phyloP scores from a whole-genome alignment of 257 asterid genomes.

The Cynanchum wilfordii region DNA sequence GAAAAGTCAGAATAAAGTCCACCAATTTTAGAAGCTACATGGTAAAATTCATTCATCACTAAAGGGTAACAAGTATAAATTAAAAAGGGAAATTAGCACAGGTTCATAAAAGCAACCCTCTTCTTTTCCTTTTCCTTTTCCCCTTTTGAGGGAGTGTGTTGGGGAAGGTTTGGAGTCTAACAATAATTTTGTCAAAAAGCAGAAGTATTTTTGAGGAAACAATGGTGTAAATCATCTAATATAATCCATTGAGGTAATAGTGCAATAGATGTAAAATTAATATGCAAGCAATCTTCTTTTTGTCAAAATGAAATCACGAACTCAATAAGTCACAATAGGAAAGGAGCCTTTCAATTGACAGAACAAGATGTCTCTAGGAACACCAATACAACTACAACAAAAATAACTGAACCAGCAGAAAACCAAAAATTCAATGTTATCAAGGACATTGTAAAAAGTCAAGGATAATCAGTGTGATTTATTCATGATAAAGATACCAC shows the following conservation, averaged over 20 bases:
- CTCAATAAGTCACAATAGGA: background rate
- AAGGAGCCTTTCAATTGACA: background rate
- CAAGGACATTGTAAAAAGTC: background rate
- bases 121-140: no score
- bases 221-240: background rate
- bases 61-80: background rate
- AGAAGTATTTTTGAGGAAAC: background rate
- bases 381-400: background rate
- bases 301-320: background rate
- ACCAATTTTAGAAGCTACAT: background rate
- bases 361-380: background rate
- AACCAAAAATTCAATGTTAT: background rate
- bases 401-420: background rate
- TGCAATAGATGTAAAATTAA: background rate
- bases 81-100: no score
- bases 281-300: background rate
- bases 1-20: background rate
- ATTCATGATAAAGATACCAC: background rate
- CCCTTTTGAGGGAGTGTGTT: no score
- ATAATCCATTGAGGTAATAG: background rate
- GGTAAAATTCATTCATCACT: background rate
- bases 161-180: background rate
- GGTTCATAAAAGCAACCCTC: no score
- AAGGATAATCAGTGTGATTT: background rate
- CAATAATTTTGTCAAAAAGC: background rate